Base-by-base conservation (phyloP, 2,329 filamentous ascomycete genomes). In the Aspergillus sp. region DNA sequence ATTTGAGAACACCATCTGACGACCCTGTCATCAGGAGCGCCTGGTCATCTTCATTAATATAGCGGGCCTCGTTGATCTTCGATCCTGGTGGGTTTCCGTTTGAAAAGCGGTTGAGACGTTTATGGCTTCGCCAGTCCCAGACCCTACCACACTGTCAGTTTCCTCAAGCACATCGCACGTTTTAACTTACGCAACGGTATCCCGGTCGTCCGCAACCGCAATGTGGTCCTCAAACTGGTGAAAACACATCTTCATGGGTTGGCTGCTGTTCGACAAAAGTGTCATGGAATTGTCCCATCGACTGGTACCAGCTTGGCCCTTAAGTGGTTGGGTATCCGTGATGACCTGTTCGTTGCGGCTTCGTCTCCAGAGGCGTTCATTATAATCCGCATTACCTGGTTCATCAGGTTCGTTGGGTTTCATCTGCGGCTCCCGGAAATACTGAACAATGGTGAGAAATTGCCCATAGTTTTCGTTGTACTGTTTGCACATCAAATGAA, bases 351-450 rank as follows among this genome's bases (percentile, higher is more conserved):
- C 91, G 50, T 98, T 98, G 26, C 91, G 80, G 35, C 86, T 82
- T 40, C 91, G 75, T 42, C 89, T 74, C 91, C 91, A 98, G 2
- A 98, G 68, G 11, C 91, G 78, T 53, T 91, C 82, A 48, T 98
- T 98, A 61, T 96, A 98, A 57, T 96, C 88, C 11, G 84, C 84
- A 51, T 86, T 95, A 20, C 91, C 91, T 10, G 91, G 91, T 53
- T 98, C 91, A 48, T 98, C 91, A 15, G 88, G 84, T 56, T 98
- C 91, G 36, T 83, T 88, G 3, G 86, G 81, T 54, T 91, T 93
- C 91, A 98, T 96, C 60, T 98, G 91, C 19, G 91, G 91, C 58
- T 96, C 88, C 17, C 88, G 84, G 70, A 96, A 98, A 57, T 98
- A 96, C 58, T 78, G 40, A 25, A 36, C 15, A 48, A 42, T 16